Evolutionary conservation across 1,284 basidiomycete species (phyloP), one percentile per base, ranked within the genome.

Genomic region (Trametes versicolor): DNA sequence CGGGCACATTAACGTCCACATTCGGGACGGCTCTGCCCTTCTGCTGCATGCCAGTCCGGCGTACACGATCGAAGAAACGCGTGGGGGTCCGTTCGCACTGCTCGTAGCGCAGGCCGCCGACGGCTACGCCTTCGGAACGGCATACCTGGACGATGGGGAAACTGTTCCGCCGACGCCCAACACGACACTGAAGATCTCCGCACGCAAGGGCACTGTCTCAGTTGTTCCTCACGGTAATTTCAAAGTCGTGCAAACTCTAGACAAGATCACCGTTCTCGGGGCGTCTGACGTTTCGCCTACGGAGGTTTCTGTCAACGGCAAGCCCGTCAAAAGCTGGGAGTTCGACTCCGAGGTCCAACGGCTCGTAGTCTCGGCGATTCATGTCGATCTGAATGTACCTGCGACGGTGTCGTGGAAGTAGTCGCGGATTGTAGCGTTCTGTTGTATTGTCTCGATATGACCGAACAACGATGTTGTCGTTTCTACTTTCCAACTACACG

Each of bases 1-100:
- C 0, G 83, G 87, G 7, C 84, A 91, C 71, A 93, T 94, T 75
- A 87, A 88, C 57, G 86, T 92, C 12, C 90, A 93, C 72, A 79
- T 90, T 58, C 84, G 88, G 32, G 84, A 84, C 58, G 86, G 88
- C 3, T 80, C 85, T 34, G 84, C 84, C 13, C 71, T 91, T 17
- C 82, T 90, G 10, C 74, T 90, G 39, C 85, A 90, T 71, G 75
- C 82, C 6, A 71, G 80, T 58, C 85, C 88, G 3, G 84, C 77
- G 9, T 89, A 88, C 73, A 91, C 89, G 0, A 81, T 85, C 45
- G 79, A 79, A 57, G 87, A 88, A 71, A 90, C 88, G 9, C 80
- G 82, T 5, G 75, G 81, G 60, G 81, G 83, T 1, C 84, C 85
- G 1, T 91, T 84, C 73, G 78, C 83, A 19, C 75, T 91, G 17